Base-by-base conservation (phyloP, 805 yeast genomes). In the Candida multigemmis region DNA sequence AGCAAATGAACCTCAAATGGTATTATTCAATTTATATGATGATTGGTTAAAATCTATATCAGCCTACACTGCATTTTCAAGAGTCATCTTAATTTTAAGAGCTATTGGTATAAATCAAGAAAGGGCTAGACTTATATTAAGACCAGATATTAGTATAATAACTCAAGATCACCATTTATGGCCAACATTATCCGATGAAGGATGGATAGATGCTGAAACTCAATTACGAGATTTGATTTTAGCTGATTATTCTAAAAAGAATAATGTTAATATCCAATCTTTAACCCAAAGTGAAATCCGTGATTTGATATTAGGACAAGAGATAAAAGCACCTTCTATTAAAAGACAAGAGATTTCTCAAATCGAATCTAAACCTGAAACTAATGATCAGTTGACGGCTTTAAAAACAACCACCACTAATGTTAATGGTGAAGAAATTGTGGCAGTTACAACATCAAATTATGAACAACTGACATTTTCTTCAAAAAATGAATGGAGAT, bases 341-440 rank as follows among this genome's bases (percentile, higher is more conserved):
- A 73, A 79, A 41, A 68, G 96, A 41, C 96, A 87, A 52, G 82
- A 78, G 42, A 72, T 85, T 49, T 77, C 87, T 1, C 87, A 80
- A 32, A 64, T 84, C 26, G 86, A 77, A 28, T 33, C 29, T 14
- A 68, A 68, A 6, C 46, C 58, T 0, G 68, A 63, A 18, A 53
- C 58, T 25, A 57, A 57, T 25, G 65, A 59, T 18, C 78, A 80
- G 37, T 55, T 77, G 17, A 72, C 86, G 1, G 91, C 94, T 0
- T 67, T 78, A 40, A 86, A 84, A 41, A 76, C 94, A 1, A 79
- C 77, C 31, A 81, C 94, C 0, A 76, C 77, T 14, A 91, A 85
- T 46, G 94, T 83, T 2, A 96, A 87, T 44, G 99, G 99, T 18
- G 98, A 91, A 46, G 93, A 87, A 42, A 89, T 91, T 42, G 79